Percentiles rank a stretch among this genome's conserved stretches.
Conservation (phyloP, 805 yeast species). For the Saccharomyces paradoxus region DNA sequence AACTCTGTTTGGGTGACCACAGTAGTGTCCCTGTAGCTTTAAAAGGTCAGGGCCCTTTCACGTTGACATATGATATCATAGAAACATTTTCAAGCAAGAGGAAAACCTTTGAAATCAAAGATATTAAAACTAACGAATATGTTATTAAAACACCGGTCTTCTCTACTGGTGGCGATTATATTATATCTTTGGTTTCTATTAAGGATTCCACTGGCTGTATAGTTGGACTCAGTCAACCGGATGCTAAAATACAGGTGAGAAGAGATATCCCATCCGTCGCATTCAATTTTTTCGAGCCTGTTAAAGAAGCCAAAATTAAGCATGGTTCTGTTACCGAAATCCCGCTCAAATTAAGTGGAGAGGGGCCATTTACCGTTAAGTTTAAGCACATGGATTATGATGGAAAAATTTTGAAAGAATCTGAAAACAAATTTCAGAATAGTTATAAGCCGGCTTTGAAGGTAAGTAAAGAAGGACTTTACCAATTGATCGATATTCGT, state of each 20-base stretch:
- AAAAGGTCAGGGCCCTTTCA: conserved; percentile 75
- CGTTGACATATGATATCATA: conserved; percentile 58
- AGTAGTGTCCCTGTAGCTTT: conserved; percentile 48
- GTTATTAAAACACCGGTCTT: conserved; percentile 48
- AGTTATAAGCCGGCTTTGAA: conserved; percentile 30
- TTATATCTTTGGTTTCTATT: conserved; percentile 53
- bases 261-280: conserved; percentile 56
- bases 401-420: conserved; percentile 22
- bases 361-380: conserved; percentile 41
- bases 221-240: conserved; percentile 58
- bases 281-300: conserved; percentile 31
- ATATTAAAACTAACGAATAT: conserved; percentile 33
- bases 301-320: conserved; percentile 36
- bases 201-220: conserved; percentile 73
- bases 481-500: conserved; percentile 36
- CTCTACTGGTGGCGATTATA: conserved; percentile 63
- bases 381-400: conserved; percentile 28
- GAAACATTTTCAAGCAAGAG: conserved; percentile 46
- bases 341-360: conserved; percentile 55
- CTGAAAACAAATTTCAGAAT: conserved; percentile 17
- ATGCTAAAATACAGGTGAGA: conserved; percentile 59
- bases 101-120: conserved; percentile 35
- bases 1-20: conserved; percentile 41
- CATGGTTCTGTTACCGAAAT: conserved; percentile 54
- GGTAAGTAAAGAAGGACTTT: conserved; percentile 40